These are phyloP conservation scores for Biscutella laevigata DNA, from an alignment of 441 rosid species.

Conservation along the genomic window DNA sequence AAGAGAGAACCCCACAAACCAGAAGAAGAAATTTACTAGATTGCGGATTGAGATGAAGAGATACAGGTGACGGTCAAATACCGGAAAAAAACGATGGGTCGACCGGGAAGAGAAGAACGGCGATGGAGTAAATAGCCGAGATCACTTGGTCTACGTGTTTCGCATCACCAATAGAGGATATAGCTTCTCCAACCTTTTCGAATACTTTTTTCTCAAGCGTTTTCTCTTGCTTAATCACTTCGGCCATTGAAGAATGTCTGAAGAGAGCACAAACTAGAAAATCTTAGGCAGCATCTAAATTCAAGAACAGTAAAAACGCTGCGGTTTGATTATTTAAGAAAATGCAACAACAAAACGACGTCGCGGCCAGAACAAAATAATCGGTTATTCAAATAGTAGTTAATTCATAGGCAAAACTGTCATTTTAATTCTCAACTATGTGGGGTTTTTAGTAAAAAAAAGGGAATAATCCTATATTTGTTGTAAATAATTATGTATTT, in stretches of 20 bases:
- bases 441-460: too few species aligned
- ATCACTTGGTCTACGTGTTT: constrained; percentile 66
- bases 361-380: too few species aligned
- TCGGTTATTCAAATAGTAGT: too few species aligned
- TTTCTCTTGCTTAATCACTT: constrained; percentile 23
- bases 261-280: not conserved
- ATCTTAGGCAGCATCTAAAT: too few species aligned
- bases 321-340: too few species aligned
- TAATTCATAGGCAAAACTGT: too few species aligned
- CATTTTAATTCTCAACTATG: too few species aligned
- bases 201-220: constrained; percentile 31
- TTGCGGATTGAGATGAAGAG: too few species aligned
- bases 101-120: constrained; percentile 70
- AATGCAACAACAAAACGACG: too few species aligned
- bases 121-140: constrained; percentile 66
- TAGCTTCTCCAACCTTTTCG: constrained; percentile 51
- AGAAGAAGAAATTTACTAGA: not conserved
- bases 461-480: too few species aligned
- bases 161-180: constrained; percentile 41
- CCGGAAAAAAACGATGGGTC: constrained; percentile 56
- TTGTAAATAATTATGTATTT: too few species aligned
- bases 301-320: too few species aligned
- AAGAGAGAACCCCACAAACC: not conserved
- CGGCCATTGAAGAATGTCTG: constrained; percentile 30
- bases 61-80: constrained; percentile 13